phyloP scores from a whole-genome alignment of 2,329 filamentous ascomycete species.

The Elsinoe perseae region DNA sequence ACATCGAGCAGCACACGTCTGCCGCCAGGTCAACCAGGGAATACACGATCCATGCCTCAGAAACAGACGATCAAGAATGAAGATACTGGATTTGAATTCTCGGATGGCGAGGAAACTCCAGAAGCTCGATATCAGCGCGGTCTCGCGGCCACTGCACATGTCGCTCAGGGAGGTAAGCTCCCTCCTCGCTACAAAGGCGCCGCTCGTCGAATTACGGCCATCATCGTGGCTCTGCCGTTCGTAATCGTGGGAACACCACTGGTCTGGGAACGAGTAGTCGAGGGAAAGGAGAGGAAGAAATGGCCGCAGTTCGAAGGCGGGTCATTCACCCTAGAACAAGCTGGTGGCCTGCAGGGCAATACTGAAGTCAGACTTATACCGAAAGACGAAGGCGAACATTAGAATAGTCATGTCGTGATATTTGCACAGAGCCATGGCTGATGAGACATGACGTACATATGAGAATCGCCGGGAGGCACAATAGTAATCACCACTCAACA shows the following conservation, averaged over 20 bases:
- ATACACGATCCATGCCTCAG: neutral
- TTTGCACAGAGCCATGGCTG: neutral
- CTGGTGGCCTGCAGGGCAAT: neutral
- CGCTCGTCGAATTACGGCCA: conserved; percentile 9
- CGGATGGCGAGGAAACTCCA: neutral
- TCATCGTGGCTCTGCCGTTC: conserved; percentile 15
- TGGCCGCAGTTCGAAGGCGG: conserved; percentile 3
- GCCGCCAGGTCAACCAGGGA: neutral
- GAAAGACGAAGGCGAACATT: neutral
- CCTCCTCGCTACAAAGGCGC: conserved; percentile 13
- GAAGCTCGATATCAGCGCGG: conserved; percentile 8
- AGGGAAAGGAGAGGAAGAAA: conserved; percentile 28
- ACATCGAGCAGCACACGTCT: neutral
- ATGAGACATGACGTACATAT: conserved; percentile 3
- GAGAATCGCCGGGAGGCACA: neutral
- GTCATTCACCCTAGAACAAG: conserved; percentile 2
- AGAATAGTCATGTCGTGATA: neutral
- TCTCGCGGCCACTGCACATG: conserved; percentile 13
- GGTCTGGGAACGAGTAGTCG: conserved; percentile 13
- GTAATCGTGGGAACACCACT: conserved; percentile 14
- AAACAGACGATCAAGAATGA: neutral
- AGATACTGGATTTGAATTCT: conserved; percentile 13
- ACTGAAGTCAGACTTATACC: neutral
- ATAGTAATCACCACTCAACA: neutral
- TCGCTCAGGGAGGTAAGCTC: conserved; percentile 10